Conservation (phyloP, 1,284 basidiomycete species). For the Moesziomyces parantarcticus region DNA sequence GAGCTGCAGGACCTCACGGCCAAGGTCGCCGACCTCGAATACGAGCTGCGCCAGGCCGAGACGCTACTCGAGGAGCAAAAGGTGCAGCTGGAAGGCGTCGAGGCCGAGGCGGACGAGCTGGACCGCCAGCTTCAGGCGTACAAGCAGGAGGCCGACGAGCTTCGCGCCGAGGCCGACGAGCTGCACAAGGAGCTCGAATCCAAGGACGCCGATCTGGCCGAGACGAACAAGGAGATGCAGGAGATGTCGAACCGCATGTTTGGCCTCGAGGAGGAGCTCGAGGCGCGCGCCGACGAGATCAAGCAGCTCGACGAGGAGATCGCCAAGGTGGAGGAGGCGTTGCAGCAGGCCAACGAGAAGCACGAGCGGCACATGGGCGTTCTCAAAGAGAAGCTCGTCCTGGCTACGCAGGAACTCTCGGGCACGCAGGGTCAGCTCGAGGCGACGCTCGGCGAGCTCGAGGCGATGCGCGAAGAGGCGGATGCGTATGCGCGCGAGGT, state of each 20-base stretch:
- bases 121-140: constrained; percentile 44
- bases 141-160: constrained; percentile 64
- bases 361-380: constrained; percentile 52
- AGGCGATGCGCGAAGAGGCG: constrained; percentile 49
- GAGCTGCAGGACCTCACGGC: constrained; percentile 49
- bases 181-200: constrained; percentile 45
- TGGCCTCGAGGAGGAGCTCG: constrained; percentile 50
- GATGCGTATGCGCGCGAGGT: constrained; percentile 45
- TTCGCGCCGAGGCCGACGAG: constrained; percentile 46
- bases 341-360: constrained; percentile 71
- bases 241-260: constrained; percentile 67
- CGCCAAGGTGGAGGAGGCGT: constrained; percentile 78
- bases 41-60: constrained; percentile 53
- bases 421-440: constrained; percentile 40
- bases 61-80: constrained; percentile 67
- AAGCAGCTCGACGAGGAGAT: constrained; percentile 69
- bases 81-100: constrained; percentile 69
- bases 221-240: constrained; percentile 73
- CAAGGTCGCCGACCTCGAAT: constrained; percentile 53
- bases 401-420: constrained; percentile 26
- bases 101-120: constrained; percentile 46
- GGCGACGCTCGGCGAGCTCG: constrained; percentile 46
- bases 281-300: constrained; percentile 70
- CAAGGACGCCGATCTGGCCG: constrained; percentile 69
- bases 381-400: constrained; percentile 48